phyloP scores from a whole-genome alignment of 768 basidiomycete genomes.

The Phanerochaete sordida region DNA sequence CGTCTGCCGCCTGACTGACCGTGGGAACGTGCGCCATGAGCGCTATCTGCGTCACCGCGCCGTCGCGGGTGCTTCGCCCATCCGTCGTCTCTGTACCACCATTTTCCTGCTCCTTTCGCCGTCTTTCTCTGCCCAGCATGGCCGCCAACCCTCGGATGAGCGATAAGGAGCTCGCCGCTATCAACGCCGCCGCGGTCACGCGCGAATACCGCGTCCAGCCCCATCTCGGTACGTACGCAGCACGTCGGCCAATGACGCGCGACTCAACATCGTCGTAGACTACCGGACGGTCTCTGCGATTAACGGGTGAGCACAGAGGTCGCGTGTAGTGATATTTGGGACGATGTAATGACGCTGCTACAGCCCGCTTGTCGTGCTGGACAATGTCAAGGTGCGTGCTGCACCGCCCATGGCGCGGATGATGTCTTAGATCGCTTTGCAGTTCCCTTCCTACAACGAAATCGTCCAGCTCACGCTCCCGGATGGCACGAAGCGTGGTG shows the following conservation, averaged over 20 bases:
- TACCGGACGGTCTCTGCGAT: conserved; percentile 98
- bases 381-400: conserved; percentile 90
- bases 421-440: conserved; percentile 8
- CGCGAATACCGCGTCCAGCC: conserved; percentile 86
- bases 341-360: conserved; percentile 2
- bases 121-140: conserved; percentile 27
- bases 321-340: neutral
- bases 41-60: conserved; percentile 5
- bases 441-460: conserved; percentile 99
- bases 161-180: conserved; percentile 70
- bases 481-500: conserved; percentile 92
- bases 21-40: conserved; percentile 6
- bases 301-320: conserved; percentile 69
- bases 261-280: conserved; percentile 45
- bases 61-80: neutral
- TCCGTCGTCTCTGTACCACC: neutral
- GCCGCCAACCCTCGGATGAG: conserved; percentile 54
- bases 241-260: neutral
- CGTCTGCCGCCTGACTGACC: neutral
- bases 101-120: conserved; percentile 4
- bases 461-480: conserved; percentile 94
- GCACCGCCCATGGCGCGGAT: neutral
- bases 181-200: conserved; percentile 88
- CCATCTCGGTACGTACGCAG: conserved; percentile 60
- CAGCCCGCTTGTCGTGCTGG: conserved; percentile 93